Percentiles rank a stretch among this genome's conserved stretches.
phyloP scores from a whole-genome alignment of 2,329 filamentous ascomycete genomes.

The Cyphellophora europaea region DNA sequence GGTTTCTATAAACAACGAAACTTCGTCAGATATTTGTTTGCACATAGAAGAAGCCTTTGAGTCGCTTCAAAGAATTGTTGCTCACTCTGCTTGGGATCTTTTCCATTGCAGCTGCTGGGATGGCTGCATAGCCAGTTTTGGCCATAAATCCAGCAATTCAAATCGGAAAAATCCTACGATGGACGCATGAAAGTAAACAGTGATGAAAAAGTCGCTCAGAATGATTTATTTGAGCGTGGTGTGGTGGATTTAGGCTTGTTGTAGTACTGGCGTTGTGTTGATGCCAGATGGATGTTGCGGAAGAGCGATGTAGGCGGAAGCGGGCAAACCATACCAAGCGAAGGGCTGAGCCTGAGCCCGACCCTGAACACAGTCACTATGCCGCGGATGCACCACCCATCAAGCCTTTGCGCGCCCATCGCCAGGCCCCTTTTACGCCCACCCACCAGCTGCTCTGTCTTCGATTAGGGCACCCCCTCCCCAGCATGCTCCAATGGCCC shows the following conservation, averaged over 20 bases:
- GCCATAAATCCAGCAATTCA: conserved; percentile 37
- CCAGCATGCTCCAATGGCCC: too few relatives aligned
- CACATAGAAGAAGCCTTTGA: conserved; percentile 15
- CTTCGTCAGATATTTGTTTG: conserved; percentile 26
- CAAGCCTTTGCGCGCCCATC: too few relatives aligned
- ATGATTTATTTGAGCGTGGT: conserved; percentile 33
- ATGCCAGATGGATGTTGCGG: not conserved
- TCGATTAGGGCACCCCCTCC: too few relatives aligned
- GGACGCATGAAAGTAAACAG: conserved; percentile 29
- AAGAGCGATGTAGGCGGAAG: not conserved
- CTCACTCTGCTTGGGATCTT: conserved; percentile 43
- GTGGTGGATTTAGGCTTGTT: conserved; percentile 24
- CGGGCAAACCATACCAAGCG: too few relatives aligned
- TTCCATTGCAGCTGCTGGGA: conserved; percentile 39
- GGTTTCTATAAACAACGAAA: conserved; percentile 32
- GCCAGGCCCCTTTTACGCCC: too few relatives aligned
- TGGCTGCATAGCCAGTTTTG: conserved; percentile 39
- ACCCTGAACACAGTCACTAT: too few relatives aligned
- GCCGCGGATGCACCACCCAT: too few relatives aligned
- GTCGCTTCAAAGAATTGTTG: conserved; percentile 25
- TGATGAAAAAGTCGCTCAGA: conserved; percentile 35
- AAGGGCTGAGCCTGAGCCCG: too few relatives aligned
- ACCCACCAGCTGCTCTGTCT: too few relatives aligned
- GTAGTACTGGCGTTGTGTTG: conserved; percentile 3
- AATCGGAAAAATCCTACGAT: conserved; percentile 32